Conservation (phyloP, 768 basidiomycete species). For the Megacollybia marginata region DNA sequence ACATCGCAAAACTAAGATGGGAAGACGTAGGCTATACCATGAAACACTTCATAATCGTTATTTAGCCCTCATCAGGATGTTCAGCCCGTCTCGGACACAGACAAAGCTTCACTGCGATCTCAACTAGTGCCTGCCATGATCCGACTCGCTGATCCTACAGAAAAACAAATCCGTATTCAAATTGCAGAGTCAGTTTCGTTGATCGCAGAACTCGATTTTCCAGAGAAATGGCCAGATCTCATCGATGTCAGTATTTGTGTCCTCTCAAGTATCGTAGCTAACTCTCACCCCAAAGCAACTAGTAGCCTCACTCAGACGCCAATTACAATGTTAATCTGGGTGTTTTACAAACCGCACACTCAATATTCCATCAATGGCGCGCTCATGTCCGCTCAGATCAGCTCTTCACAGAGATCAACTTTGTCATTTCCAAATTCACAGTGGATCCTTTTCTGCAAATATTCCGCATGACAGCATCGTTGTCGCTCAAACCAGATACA, state of each 20-base stretch:
- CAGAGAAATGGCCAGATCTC: conserved; percentile 78
- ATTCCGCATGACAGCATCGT: conserved; percentile 57
- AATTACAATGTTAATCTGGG: conserved; percentile 85
- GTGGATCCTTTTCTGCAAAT: conserved; percentile 77
- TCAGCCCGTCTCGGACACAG: conserved; percentile 57
- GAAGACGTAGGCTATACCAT: conserved; percentile 56
- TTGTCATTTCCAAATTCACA: conserved; percentile 81
- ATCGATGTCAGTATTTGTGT: conserved; percentile 64
- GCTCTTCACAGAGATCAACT: conserved; percentile 87
- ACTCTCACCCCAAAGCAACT: conserved; percentile 61
- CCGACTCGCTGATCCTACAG: conserved; percentile 61
- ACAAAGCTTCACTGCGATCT: conserved; percentile 65
- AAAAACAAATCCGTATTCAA: conserved; percentile 73
- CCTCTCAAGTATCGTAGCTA: conserved; percentile 1
- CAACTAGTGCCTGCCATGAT: conserved; percentile 93
- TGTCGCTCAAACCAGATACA: conserved; percentile 38
- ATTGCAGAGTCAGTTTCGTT: conserved; percentile 90
- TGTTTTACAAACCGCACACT: conserved; percentile 91
- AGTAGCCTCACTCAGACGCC: conserved; percentile 65
- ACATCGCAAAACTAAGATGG: conserved; percentile 83
- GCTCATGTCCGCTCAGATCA: conserved; percentile 81
- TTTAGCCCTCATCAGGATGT: conserved; percentile 45
- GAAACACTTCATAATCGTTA: conserved; percentile 1
- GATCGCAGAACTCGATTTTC: conserved; percentile 91
- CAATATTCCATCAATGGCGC: conserved; percentile 92